Evolutionary conservation across 2,329 filamentous ascomycete species (phyloP).

Genomic region (Metarhizium rileyi): DNA sequence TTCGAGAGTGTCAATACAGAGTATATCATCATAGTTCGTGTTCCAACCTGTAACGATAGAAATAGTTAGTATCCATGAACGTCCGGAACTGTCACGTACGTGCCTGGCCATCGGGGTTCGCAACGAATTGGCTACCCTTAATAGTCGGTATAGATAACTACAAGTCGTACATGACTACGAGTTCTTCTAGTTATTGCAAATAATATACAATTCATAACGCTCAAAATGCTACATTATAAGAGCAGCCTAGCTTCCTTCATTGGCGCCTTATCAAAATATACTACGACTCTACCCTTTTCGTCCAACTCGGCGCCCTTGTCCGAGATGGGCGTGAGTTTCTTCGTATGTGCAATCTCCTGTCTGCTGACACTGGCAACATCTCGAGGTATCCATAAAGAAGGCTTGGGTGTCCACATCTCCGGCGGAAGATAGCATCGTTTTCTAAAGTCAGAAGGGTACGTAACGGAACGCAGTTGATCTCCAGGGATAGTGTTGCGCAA

Average conservation of each 20-base stretch:
- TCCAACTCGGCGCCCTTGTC: slow-evolving; percentile 38
- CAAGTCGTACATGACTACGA: too few relatives aligned
- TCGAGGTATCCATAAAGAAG: slow-evolving; percentile 76
- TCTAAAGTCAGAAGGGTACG: slow-evolving; percentile 35
- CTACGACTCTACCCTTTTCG: slow-evolving; percentile 23
- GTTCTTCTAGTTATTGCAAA: background rate
- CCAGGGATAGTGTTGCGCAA: slow-evolving; percentile 61
- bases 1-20: too few relatives aligned
- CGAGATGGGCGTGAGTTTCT: slow-evolving; percentile 64
- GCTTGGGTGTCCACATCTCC: slow-evolving; percentile 45
- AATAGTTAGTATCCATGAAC: too few relatives aligned
- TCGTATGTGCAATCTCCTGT: slow-evolving; percentile 68
- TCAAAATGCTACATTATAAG: slow-evolving; percentile 23
- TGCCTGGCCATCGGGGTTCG: too few relatives aligned
- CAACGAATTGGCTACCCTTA: too few relatives aligned
- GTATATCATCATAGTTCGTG: too few relatives aligned
- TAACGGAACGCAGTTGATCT: slow-evolving; percentile 30
- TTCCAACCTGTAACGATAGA: too few relatives aligned
- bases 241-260: slow-evolving; percentile 24
- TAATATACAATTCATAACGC: background rate
- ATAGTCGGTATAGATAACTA: too few relatives aligned
- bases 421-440: slow-evolving; percentile 61
- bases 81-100: too few relatives aligned
- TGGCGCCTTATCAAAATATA: slow-evolving; percentile 29
- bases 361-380: slow-evolving; percentile 65